Base-by-base conservation (phyloP, 2,329 filamentous ascomycete species). In the Exserohilum turcica region DNA sequence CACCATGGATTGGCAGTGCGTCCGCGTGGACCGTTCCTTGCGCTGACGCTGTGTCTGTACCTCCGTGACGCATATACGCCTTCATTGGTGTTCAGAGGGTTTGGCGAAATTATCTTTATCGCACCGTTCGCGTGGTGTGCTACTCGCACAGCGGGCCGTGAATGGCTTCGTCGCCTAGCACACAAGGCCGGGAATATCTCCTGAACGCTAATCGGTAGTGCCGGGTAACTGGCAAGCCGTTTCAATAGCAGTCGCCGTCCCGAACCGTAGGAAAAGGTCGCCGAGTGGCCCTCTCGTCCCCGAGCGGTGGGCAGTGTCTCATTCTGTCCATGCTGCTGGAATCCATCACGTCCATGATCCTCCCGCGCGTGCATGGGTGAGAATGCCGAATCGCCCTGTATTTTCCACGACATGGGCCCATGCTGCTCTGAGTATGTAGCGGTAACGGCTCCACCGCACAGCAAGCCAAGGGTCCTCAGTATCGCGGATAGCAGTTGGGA, bases 241-340 rank as follows among this genome's bases (percentile, higher is more conserved):
- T 28, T 27, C 27, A 27, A 2, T 35, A 16, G 31, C 49, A 35
- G 37, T 44, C 32, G 47, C 16, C 31, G 13, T 38, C 15, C 28
- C 15, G 32, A 40, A 27, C 16, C 42, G 5, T 42, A 16, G 13
- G 15, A 18, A 33, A 9, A 16, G 13, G 15, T 35, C 31, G 19
- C n/a, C 8, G 13, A 35, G n/a, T 13, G 19, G 13, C 6, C 21
- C 7, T 16, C 31, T 42, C 27, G 45, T 46, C 32, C 44, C 57
- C 43, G 35, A 43, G 33, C 32, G 13, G 28, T 24, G 8, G 48
- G 32, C 46, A 10, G 52, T 64, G 63, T 65, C 61, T 61, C 56
- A 63, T 53, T 37, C 45, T 37, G 21, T 47, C 56, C 60, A 54
- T 18, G 43, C 24, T 21, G 16, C 45, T 37, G 57, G 60, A 32